Evolutionary conservation across 1,284 basidiomycete species (phyloP), one percentile per base, ranked within the genome.

Genomic region (Ceratorhiza oryzae-sativae): DNA sequence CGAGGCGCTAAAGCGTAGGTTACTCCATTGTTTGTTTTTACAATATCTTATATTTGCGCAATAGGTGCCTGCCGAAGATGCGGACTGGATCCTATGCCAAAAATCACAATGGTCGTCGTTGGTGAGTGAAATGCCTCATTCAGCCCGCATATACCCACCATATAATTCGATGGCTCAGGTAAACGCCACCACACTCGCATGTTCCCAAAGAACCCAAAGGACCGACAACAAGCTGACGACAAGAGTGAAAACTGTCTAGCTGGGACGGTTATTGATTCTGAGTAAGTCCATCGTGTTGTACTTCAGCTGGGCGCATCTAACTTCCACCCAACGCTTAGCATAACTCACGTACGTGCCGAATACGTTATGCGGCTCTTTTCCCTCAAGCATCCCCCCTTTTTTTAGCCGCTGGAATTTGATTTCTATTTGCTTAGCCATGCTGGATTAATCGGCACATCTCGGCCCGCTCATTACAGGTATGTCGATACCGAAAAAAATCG

Each of bases 381-480:
- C 30, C 1, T 32, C 15, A 70, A 27, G 23, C 42, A 34, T 2
- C 58, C 27, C 34, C n/a, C 10, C 3, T n/a, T 10, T 10, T 27
- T 15, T 6, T 42, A 68, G 46, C 91, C 91, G 0, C 85, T 87
- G 30, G 91, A 92, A 76, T 91, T 91, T 61, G 92, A 94, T 76
- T 94, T 90, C 79, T 94, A 93, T 76, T 82, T 92, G 0, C 88
- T 90, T 77, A 87, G 86, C 71, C 92, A 94, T 73, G 90, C 86
- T 46, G 91, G 87, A 12, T 34, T 71, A 1, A 60, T 60, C 30
- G 68, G 68, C 4, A 71, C 73, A 23, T 73, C 73, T 10, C 55
- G 73, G 9, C 71, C 73, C 10, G 72, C 73, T 5, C 68, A 71
- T n/a, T 71, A 71, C 25, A 71, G 41, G 67, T 59, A 58, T 27